A percentile compares a stretch with the other conserved stretches of the same genome.
These are phyloP conservation scores for Solanum chacoense DNA, from an alignment of 305 asterid species.

Conservation along the genomic window DNA sequence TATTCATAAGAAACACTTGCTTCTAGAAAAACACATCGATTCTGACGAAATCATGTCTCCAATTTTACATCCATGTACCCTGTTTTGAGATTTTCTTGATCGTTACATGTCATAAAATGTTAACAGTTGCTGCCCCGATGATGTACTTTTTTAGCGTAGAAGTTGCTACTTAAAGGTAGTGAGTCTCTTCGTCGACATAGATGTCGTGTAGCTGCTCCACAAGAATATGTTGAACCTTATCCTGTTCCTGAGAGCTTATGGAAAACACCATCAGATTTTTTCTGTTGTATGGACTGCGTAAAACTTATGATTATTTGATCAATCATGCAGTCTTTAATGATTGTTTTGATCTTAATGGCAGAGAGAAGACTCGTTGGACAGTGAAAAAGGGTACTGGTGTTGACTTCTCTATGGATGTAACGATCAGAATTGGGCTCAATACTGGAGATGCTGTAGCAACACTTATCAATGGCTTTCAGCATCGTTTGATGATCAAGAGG, in stretches of 20 bases:
- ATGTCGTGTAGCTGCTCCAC: background rate
- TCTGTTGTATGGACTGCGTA: background rate
- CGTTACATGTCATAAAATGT: background rate
- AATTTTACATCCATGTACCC: background rate
- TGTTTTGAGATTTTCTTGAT: background rate
- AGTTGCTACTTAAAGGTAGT: background rate
- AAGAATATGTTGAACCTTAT: background rate
- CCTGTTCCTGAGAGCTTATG: background rate
- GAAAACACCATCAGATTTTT: background rate
- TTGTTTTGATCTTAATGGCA: background rate
- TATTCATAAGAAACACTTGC: background rate
- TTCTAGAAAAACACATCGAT: background rate
- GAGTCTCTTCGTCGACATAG: background rate
- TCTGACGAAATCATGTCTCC: background rate
- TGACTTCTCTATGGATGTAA: background rate
- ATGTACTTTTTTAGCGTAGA: background rate
- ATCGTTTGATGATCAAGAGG: too few relatives aligned
- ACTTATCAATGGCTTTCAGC: too few relatives aligned
- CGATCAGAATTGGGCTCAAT: background rate
- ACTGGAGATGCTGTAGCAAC: background rate
- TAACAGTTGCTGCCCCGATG: background rate
- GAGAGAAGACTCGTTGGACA: background rate
- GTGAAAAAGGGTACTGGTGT: background rate
- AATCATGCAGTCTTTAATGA: background rate
- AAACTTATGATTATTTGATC: background rate